phyloP scores from a whole-genome alignment of 129 eudicot species.

The Chrysanthemum makinoi region DNA sequence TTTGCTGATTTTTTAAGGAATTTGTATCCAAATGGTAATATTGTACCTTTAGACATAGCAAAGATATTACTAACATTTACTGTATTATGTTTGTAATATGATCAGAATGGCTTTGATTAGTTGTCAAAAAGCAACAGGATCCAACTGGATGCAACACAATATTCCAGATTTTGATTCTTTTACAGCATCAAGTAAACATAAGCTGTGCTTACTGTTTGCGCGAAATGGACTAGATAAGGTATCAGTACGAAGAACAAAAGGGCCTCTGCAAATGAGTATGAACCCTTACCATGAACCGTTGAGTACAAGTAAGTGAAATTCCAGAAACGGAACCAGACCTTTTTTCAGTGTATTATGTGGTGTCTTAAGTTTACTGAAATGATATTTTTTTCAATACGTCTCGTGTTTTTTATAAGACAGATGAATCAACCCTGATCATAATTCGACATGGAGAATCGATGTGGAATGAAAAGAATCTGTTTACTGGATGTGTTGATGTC shows the following conservation, averaged over 20 bases:
- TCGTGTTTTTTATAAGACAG: constrained; percentile 31
- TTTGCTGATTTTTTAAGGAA: background rate
- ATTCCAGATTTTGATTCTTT: constrained; percentile 10
- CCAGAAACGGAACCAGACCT: background rate
- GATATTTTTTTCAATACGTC: background rate
- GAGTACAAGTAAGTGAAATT: constrained; percentile 40
- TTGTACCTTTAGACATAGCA: background rate
- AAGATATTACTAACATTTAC: background rate
- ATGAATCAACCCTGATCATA: constrained; percentile 67
- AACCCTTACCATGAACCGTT: constrained; percentile 22
- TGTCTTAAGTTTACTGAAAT: constrained; percentile 13
- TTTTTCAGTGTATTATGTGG: background rate
- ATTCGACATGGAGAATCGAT: constrained; percentile 85
- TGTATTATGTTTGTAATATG: constrained; percentile 24
- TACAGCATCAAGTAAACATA: constrained; percentile 20
- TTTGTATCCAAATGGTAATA: background rate
- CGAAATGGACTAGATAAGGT: constrained; percentile 8
- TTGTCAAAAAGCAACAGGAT: constrained; percentile 27
- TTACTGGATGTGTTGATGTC: constrained; percentile 89
- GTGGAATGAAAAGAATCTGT: constrained; percentile 92
- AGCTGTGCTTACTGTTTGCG: background rate
- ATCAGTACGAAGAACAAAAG: constrained; percentile 10
- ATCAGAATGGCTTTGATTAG: constrained; percentile 41
- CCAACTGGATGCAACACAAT: constrained; percentile 23
- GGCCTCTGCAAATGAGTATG: constrained; percentile 9